Base-by-base conservation (phyloP, 257 asterid species). In the Perilla frutescens region DNA sequence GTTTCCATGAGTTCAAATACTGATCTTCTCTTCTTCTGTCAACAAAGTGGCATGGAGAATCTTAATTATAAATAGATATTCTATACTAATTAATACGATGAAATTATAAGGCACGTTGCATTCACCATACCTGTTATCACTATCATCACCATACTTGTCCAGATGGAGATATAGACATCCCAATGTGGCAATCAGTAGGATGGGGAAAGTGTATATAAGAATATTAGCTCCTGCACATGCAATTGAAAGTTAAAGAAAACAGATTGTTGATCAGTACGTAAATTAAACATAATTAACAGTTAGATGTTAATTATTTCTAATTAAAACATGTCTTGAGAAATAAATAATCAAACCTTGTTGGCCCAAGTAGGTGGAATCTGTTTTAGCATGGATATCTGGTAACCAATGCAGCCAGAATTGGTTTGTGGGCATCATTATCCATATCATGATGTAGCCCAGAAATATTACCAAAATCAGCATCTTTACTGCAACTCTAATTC, bases 351-450 rank as follows among this genome's bases (percentile, higher is more conserved):
- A 65, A 84, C 87, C 89, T 82, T 81, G 68, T 58, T 39, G 71
- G 47, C 85, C 85, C 3, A 84, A 74, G 64, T 44, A 85, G 0
- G 77, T 68, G 2, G 87, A 77, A 75, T 77, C 76, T 10, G 80
- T 48, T n/a, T 40, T 70, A 11, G 70, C 60, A 74, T 73, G 74
- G 31, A 84, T 69, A 3, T 70, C 15, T 51, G 84, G 87, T 72
- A 80, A 61, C 89, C 89, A 86, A 54, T 84, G 85, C 59, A 80
- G 73, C 77, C 82, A 84, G 61, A 81, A 86, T 53, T 32, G 36
- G 72, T 74, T 74, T 70, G 89, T 84, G 49, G 91, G 91, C 91
- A 84, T 86, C 87, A 86, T 76, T 48, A 78, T 80, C 91, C 89
- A 84, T 76, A 84, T 76, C 84, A 80, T 73, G 29, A 76, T 58